Evolutionary conservation across 306 rosid species (phyloP), one percentile per base, ranked within the genome.

Genomic region (Vigna reflexopilosa): DNA sequence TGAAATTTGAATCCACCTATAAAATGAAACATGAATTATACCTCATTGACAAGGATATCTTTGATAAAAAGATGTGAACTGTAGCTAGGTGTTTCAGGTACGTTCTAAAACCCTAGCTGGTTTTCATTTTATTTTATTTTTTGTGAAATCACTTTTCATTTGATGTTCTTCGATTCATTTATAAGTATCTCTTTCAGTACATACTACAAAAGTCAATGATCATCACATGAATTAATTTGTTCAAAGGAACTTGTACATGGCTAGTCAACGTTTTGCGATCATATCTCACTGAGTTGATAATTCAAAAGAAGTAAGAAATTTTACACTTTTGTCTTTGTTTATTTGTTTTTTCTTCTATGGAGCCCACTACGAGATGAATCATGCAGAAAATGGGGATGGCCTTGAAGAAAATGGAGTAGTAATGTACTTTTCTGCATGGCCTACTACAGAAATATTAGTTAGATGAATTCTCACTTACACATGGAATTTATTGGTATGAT

Each of bases 301-400:
- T 69, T 44, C 64, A 12, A 24, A 36, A 44, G 7, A 14, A 49
- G 59, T 58, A 58, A 20, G 57, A 48, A 67, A 16, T 15, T 11
- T 51, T 24, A 19, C 58, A 24, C 3, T 12, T 49, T 34, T 5
- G 42, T 49, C 30, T 67, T 34, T 24, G 12, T 32, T 55, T 28
- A 3, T 40, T 14, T 57, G 52, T 34, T 47, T 75, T 75, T 70
- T 81, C 65, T 51, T 48, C 2, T 4, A 50, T 81, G 84, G 81
- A 75, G 76, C 81, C 77, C 84, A 81, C 32, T 48, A 7, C 2
- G 4, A 75, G 4, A 49, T 52, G 45, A 73, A 80, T 75, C 70
- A 28, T 48, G 52, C 8, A 55, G 49, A 72, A 72, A 28, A 38
- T 12, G 48, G 36, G 75, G 76, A 74, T 47, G 5, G 0, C 16